These are phyloP conservation scores for Acer campestre DNA, from an alignment of 345 rosid genomes.

Conservation along the genomic window DNA sequence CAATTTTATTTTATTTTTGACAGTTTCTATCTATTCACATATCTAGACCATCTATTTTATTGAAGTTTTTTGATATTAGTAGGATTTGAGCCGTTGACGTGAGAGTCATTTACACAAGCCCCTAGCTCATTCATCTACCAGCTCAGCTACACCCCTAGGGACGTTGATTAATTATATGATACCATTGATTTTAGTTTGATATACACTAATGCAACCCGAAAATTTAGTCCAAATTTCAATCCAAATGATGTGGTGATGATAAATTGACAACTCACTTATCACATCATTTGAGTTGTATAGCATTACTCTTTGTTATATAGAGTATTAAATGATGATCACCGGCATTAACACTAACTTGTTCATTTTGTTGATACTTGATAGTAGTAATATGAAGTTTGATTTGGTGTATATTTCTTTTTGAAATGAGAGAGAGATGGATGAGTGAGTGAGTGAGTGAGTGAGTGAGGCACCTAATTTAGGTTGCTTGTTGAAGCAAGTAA, in stretches of 20 bases:
- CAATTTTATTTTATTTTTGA: too few species aligned
- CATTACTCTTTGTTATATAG: neutral
- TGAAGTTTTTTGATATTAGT: too few species aligned
- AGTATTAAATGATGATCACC: neutral
- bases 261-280: too few species aligned
- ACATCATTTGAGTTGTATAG: too few species aligned
- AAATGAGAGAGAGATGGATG: neutral
- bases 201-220: neutral
- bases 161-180: neutral
- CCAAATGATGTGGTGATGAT: too few species aligned
- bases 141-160: too few species aligned
- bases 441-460: neutral
- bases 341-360: neutral
- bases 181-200: neutral
- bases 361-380: neutral
- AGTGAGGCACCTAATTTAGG: conserved; percentile 23
- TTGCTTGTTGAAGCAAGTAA: conserved; percentile 24
- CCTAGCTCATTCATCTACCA: too few species aligned
- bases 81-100: too few species aligned
- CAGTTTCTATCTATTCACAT: too few species aligned
- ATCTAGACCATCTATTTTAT: too few species aligned
- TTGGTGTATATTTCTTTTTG: neutral
- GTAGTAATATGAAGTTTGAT: neutral
- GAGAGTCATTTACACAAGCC: too few species aligned
- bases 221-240: too few species aligned